A percentile compares a stretch with the other conserved stretches of the same genome.
These are phyloP conservation scores for Xylaria sp. DNA, from an alignment of 495 filamentous ascomycete species.

Conservation along the genomic window DNA sequence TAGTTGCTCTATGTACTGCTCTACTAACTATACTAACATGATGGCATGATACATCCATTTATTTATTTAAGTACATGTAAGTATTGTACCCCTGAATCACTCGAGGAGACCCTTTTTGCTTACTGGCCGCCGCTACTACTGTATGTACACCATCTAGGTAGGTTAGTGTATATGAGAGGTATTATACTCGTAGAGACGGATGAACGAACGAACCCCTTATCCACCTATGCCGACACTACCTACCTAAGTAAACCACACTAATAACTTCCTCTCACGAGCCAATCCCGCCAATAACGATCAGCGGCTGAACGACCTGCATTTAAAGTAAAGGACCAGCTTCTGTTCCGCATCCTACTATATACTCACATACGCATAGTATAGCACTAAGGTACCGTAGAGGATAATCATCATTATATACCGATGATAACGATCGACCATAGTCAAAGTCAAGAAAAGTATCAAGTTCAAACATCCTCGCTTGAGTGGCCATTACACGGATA, in stretches of 20 bases:
- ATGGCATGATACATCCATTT: no score
- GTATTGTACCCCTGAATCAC: conserved; percentile 14
- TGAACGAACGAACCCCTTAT: conserved; percentile 22
- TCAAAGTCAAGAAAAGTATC: not conserved
- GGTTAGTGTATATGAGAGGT: not conserved
- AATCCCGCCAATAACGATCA: conserved; percentile 12
- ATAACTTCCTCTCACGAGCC: not conserved
- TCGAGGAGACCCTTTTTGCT: conserved; percentile 4
- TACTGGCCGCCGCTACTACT: not conserved
- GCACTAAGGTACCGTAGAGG: not conserved
- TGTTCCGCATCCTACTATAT: not conserved
- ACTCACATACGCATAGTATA: not conserved
- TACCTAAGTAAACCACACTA: not conserved
- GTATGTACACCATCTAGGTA: not conserved
- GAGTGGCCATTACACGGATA: no score
- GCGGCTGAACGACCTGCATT: not conserved
- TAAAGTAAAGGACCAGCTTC: not conserved
- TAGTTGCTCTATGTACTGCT: not conserved
- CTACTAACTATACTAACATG: no score
- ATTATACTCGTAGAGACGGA: not conserved
- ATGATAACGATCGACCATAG: not conserved
- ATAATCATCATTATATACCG: not conserved
- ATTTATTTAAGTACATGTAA: no score
- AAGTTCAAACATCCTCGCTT: not conserved
- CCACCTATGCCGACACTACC: conserved; percentile 7